Evolutionary conservation across 371 early-diverging fungal species (phyloP), one percentile per base, ranked within the genome.

Genomic region (Mucor racemosus): DNA sequence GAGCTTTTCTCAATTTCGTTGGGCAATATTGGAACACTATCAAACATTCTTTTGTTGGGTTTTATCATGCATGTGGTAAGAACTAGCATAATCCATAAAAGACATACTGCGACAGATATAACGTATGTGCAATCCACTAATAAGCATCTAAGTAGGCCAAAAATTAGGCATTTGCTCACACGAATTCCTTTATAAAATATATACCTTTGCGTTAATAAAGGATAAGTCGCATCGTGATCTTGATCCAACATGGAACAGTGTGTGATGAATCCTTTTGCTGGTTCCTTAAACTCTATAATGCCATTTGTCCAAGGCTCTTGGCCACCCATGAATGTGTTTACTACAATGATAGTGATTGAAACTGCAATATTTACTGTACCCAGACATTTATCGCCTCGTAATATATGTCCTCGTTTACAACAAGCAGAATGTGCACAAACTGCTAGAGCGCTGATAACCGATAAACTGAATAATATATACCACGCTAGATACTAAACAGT

Each of bases 251-350:
- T 70, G 68, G 65, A 31, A 59, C 81, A 78, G 46, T 70, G 73
- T 1, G 65, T 61, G 33, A 77, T 69, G 26, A 76, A 78, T 10
- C 81, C 81, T 60, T 59, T 71, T 35, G 73, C 64, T 6, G 81
- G 78, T 36, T 60, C 14, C n/a, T 67, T 69, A 38, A 78, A 75
- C 33, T 73, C 72, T 7, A 81, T 69, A 14, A 71, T 60, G 1
- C 75, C 75, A 34, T 75, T 59, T 31, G 78, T 78, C 75, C 78
- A 81, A 3, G 81, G 81, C 35, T 81, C 81, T 61, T 75, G 74
- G 10, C 55, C 68, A 14, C 64, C 54, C 13, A 72, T 33, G 26
- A 72, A 69, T 33, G 80, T 75, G 26, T 67, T 66, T 1, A 61
- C 26, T 26, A 69, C 9, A n/a, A 79, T 59, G 14, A 65, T 66